A percentile compares a stretch with the other conserved stretches of the same genome.
Conservation (phyloP, 129 eudicot species). For the Cynara cardunculus region DNA sequence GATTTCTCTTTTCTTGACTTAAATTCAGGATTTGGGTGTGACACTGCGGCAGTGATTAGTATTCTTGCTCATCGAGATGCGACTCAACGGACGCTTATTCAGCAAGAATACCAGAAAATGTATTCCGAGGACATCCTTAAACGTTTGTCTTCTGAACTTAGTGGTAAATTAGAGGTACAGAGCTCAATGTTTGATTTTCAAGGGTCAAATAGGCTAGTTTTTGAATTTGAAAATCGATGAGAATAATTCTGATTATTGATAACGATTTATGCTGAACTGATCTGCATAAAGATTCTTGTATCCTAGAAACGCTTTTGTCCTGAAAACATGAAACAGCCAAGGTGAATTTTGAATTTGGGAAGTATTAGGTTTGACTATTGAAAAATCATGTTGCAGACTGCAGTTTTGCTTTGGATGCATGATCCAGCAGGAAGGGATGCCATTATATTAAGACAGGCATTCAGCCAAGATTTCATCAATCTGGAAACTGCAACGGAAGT, state of each 20-base stretch:
- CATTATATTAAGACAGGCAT: constrained; percentile 33
- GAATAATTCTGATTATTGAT: not conserved
- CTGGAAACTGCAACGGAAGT: constrained; percentile 48
- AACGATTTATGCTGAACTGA: not conserved
- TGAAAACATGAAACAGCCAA: not conserved
- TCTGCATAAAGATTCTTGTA: not conserved
- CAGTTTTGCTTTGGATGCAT: constrained; percentile 70
- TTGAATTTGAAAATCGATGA: not conserved
- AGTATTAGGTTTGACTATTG: constrained; percentile 10
- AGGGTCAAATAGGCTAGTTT: not conserved
- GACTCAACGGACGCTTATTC: constrained; percentile 39
- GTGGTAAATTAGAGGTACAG: constrained; percentile 47
- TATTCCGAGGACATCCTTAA: constrained; percentile 43
- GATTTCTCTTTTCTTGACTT: not conserved
- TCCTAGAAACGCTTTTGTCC: not conserved
- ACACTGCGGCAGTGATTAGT: constrained; percentile 34
- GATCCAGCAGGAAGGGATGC: constrained; percentile 68
- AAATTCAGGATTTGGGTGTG: constrained; percentile 49
- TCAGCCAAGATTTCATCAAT: constrained; percentile 29
- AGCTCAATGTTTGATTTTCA: constrained; percentile 7
- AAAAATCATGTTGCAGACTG: constrained; percentile 32
- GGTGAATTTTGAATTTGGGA: constrained; percentile 12
- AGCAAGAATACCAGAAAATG: constrained; percentile 42
- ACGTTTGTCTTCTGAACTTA: constrained; percentile 48
- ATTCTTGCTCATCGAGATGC: constrained; percentile 55